Percentiles rank a stretch among this genome's conserved stretches.
Evolutionary conservation across 768 basidiomycete species (phyloP).

Genomic region (button mushroom (Agaricus bisporus)): DNA sequence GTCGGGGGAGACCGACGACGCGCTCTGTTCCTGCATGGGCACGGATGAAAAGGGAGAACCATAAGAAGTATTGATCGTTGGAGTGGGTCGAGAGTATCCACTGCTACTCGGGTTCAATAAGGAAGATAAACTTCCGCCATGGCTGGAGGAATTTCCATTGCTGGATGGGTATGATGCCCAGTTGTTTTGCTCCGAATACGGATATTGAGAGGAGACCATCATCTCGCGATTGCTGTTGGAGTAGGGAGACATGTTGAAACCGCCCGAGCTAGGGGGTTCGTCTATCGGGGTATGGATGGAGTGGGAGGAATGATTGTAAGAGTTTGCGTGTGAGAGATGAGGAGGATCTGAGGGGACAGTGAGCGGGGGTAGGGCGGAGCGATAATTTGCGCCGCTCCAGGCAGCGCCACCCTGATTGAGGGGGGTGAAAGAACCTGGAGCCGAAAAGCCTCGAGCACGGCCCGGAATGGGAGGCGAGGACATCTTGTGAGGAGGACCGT

Average conservation of each 20-base stretch:
- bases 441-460: conserved; percentile 75
- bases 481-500: conserved; percentile 33
- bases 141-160: conserved; percentile 50
- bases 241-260: conserved; percentile 40
- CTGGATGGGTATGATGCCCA: conserved; percentile 42
- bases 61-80: conserved; percentile 71
- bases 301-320: conserved; percentile 52
- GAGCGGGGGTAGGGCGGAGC: conserved; percentile 70
- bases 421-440: conserved; percentile 75
- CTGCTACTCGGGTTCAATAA: conserved; percentile 67
- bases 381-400: conserved; percentile 57
- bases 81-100: conserved; percentile 52
- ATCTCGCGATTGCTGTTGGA: conserved; percentile 35
- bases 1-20: conserved; percentile 76
- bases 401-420: conserved; percentile 51
- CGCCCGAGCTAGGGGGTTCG: conserved; percentile 51
- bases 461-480: conserved; percentile 36
- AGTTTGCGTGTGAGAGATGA: conserved; percentile 45
- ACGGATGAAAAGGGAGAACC: conserved; percentile 64
- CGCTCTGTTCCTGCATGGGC: conserved; percentile 62
- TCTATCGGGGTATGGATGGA: conserved; percentile 60
- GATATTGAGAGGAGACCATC: conserved; percentile 59
- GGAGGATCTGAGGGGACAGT: conserved; percentile 76
- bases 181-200: conserved; percentile 40
- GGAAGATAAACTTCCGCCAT: conserved; percentile 72